Evolutionary conservation across 225 moss, liverwort and hornwort genomes (phyloP).

Genomic region (Polytrichum formosum): DNA sequence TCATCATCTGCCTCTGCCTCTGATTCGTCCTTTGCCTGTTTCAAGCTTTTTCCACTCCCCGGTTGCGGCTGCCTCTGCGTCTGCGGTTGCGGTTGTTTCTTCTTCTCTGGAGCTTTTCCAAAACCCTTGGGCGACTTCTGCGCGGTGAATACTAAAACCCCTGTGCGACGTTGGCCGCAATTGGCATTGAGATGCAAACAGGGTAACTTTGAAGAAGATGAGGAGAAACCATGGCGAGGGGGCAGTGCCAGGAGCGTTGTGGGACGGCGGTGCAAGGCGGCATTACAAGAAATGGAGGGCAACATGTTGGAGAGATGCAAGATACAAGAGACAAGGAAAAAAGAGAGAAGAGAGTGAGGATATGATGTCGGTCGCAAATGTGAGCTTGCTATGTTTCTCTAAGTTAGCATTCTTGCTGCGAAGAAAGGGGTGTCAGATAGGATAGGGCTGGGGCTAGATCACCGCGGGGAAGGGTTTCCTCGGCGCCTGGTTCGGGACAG

Average conservation of each 20-base stretch:
- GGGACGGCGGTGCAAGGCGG: slow-evolving; percentile 16
- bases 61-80: not conserved
- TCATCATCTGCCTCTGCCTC: slow-evolving; percentile 23
- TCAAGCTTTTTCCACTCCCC: slow-evolving; percentile 11
- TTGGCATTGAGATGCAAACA: not conserved
- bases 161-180: not conserved
- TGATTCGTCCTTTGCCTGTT: not conserved
- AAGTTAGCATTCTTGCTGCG: too few species aligned
- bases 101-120: slow-evolving; percentile 41
- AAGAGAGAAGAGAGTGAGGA: too few species aligned
- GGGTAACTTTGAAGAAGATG: not conserved
- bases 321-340: too few species aligned
- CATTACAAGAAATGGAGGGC: slow-evolving; percentile 15
- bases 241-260: slow-evolving; percentile 12
- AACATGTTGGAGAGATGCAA: slow-evolving; percentile 21
- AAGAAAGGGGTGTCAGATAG: too few species aligned
- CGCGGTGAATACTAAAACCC: slow-evolving; percentile 21
- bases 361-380: too few species aligned
- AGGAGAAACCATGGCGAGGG: slow-evolving; percentile 2
- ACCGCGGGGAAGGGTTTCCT: too few species aligned
- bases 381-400: too few species aligned
- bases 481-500: too few species aligned
- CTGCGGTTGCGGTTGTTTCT: slow-evolving; percentile 22
- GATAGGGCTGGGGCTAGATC: too few species aligned
- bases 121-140: slow-evolving; percentile 64